Evolutionary conservation across 768 basidiomycete species (phyloP), one percentile per base, ranked within the genome.

Genomic region (Kwoniella mangroviensis): DNA sequence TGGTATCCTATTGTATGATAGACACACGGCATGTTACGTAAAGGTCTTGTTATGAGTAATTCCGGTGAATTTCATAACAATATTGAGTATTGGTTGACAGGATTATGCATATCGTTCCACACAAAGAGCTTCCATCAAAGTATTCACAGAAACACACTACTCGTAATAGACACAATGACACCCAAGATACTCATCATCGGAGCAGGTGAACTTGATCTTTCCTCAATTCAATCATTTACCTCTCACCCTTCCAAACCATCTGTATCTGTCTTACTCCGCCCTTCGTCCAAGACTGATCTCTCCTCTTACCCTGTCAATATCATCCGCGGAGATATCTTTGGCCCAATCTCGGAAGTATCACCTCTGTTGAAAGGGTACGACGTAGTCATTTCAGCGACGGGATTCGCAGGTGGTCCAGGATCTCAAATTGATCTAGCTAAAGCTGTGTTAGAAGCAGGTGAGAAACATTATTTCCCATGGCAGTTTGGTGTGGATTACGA

Each of bases 401-500:
- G 70, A n/a, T 71, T 71, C 59, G 24, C 65, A 4, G 45, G 59
- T 9, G 65, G 65, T 59, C 54, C 62, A 12, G 55, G 55, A 42
- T 43, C 62, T n/a, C 83, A 83, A 58, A 7, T 81, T 12, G 76
- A 81, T 57, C 63, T 84, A 45, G 75, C 75, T 19, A 67, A 70
- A 51, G 82, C 83, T 0, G 82, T 69, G 7, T 72, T 84, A 7
- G 24, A 67, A 11, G 81, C 83, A 2, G 66, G 69, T 12, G 72
- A 79, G 26, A n/a, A 34, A 28, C 74, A 81, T 21, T 84, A 81
- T 70, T 72, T 82, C 24, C 83, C 83, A 2, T 84, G 83, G 83
- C 83, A 84, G 65, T 84, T 83, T 45, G 84, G 84, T 17, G 80
- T 83, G 6, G 83, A 84, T 63, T 84, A 84, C 75, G 84, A 83